Conservation (phyloP, 768 basidiomycete genomes). For the Mycena kentingensis region DNA sequence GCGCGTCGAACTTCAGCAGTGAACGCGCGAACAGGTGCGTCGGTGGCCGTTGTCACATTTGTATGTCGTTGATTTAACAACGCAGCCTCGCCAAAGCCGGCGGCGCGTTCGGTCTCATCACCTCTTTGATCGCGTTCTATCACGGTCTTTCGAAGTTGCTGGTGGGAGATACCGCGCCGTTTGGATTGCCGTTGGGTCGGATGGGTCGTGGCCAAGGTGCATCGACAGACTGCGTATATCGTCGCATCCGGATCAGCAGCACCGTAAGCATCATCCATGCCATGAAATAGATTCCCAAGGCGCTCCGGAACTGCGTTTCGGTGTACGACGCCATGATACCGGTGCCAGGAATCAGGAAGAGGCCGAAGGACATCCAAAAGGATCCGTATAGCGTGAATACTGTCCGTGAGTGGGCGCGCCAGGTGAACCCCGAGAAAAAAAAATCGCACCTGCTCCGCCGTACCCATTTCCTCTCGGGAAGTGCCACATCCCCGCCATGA, state of each 20-base stretch:
- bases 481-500: constrained; percentile 70
- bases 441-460: constrained; percentile 50
- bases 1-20: constrained; percentile 37
- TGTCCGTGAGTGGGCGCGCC: constrained; percentile 22
- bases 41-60: constrained; percentile 1
- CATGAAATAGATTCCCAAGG: constrained; percentile 57
- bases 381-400: constrained; percentile 64
- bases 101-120: constrained; percentile 16
- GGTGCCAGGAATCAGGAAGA: constrained; percentile 49
- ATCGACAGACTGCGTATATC: no score
- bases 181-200: constrained; percentile 14
- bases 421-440: neutral
- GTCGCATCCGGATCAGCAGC: no score
- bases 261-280: constrained; percentile 58
- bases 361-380: constrained; percentile 65
- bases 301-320: constrained; percentile 37
- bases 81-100: constrained; percentile 10
- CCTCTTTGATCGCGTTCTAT: constrained; percentile 14
- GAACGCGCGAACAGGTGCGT: constrained; percentile 12
- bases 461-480: constrained; percentile 51
- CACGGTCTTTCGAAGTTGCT: constrained; percentile 13
- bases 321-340: constrained; percentile 47
- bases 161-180: constrained; percentile 11
- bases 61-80: neutral
- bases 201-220: no score